phyloP scores from a whole-genome alignment of 2,329 filamentous ascomycete genomes.

The Stagonosporopsis cucurbitacearum region DNA sequence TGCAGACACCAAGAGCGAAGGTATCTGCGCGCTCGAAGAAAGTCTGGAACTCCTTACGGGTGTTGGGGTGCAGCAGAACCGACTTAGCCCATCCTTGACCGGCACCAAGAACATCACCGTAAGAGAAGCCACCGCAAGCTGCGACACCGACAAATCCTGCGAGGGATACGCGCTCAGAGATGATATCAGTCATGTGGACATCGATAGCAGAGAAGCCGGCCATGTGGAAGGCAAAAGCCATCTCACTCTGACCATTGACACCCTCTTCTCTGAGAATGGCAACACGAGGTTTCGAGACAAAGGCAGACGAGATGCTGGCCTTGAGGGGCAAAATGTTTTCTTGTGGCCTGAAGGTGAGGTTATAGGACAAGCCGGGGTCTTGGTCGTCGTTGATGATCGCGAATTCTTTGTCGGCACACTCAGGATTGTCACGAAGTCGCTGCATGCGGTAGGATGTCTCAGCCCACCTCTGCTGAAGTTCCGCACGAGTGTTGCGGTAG shows the following conservation, averaged over 20 bases:
- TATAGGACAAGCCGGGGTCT: constrained; percentile 85
- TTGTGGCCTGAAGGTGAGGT: constrained; percentile 78
- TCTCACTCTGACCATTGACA: constrained; percentile 94
- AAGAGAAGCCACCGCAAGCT: constrained; percentile 96
- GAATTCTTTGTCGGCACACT: constrained; percentile 84
- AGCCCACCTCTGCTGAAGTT: constrained; percentile 87
- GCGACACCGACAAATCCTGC: constrained; percentile 85
- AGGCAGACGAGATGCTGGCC: constrained; percentile 65
- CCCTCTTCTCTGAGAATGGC: constrained; percentile 95
- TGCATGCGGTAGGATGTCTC: constrained; percentile 92
- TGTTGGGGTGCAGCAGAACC: constrained; percentile 80
- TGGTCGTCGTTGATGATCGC: constrained; percentile 73
- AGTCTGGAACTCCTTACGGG: constrained; percentile 75
- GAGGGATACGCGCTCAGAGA: constrained; percentile 80
- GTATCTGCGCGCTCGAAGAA: constrained; percentile 92
- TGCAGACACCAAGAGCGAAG: constrained; percentile 93
- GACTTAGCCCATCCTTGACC: constrained; percentile 96
- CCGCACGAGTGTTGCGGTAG: constrained; percentile 70
- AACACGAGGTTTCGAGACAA: constrained; percentile 74
- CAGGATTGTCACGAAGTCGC: constrained; percentile 84
- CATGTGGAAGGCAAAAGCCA: constrained; percentile 93
- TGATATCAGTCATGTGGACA: constrained; percentile 93
- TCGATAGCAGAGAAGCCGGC: constrained; percentile 93
- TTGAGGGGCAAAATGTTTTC: constrained; percentile 77
- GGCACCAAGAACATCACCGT: constrained; percentile 90